These are phyloP conservation scores for Leccinum obscurum DNA, from an alignment of 768 basidiomycete genomes.

Conservation along the genomic window DNA sequence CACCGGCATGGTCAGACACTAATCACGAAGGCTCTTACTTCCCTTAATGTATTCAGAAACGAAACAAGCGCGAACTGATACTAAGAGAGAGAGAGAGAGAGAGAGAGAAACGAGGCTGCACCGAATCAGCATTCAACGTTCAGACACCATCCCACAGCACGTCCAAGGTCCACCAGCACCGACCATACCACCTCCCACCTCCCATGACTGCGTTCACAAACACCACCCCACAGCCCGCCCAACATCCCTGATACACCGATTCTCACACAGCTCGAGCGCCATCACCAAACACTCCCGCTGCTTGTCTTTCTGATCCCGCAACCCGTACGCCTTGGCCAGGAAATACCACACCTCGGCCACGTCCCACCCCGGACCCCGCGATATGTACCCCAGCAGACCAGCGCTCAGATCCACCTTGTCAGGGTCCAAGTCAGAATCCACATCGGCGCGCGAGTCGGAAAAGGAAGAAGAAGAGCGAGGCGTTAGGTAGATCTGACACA, in stretches of 20 bases:
- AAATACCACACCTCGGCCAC: slow-evolving; percentile 95
- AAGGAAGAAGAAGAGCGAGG: slow-evolving; percentile 21
- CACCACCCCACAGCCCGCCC: slow-evolving; percentile 69
- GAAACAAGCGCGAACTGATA: too few species aligned
- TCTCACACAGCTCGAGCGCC: slow-evolving; percentile 66
- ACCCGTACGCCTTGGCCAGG: slow-evolving; percentile 76
- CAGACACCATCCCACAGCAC: background rate
- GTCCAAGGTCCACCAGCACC: too few species aligned
- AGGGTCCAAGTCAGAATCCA: slow-evolving; percentile 23
- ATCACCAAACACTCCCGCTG: slow-evolving; percentile 73
- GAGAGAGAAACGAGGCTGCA: background rate
- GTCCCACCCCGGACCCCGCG: slow-evolving; percentile 84
- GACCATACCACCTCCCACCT: too few species aligned
- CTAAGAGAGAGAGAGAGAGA: too few species aligned
- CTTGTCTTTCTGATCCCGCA: slow-evolving; percentile 68
- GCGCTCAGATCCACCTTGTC: slow-evolving; percentile 79
- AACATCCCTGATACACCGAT: slow-evolving; percentile 62
- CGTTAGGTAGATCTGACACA: slow-evolving; percentile 72
- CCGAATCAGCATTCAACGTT: too few species aligned
- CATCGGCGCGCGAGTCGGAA: slow-evolving; percentile 9
- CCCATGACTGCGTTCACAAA: slow-evolving; percentile 36
- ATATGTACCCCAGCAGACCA: slow-evolving; percentile 73
- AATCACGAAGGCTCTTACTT: too few species aligned
- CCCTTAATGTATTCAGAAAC: too few species aligned
- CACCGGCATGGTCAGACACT: too few species aligned